These are phyloP conservation scores for Haematococcus lacustris DNA, from an alignment of 139 green algal species.

Conservation along the genomic window DNA sequence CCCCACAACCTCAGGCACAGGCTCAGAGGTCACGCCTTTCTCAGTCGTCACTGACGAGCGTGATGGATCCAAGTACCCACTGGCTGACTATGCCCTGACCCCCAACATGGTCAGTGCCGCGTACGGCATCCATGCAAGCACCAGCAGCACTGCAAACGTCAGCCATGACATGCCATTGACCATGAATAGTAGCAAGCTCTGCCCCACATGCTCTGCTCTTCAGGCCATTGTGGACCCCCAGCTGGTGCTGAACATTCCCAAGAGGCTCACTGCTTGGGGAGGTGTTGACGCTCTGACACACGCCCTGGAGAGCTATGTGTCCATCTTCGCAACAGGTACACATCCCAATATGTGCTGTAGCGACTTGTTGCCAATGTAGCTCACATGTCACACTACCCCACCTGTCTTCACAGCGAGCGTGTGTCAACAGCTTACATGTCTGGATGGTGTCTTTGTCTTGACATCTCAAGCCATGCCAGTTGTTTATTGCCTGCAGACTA, in stretches of 20 bases:
- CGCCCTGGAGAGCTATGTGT: slow-evolving; percentile 64
- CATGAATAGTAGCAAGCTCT: too few species aligned
- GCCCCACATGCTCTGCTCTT: too few species aligned
- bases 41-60: slow-evolving; percentile 58
- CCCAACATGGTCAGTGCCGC: too few species aligned
- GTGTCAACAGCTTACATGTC: too few species aligned
- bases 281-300: slow-evolving; percentile 61
- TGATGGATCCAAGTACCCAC: slow-evolving; percentile 24
- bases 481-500: slow-evolving; percentile 31
- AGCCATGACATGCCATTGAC: too few species aligned
- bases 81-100: slow-evolving; percentile 51
- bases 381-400: too few species aligned
- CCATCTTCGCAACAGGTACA: slow-evolving; percentile 44
- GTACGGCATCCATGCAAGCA: too few species aligned
- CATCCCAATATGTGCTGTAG: too few species aligned
- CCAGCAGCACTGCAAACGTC: too few species aligned
- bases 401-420: too few species aligned
- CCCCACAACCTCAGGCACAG: slow-evolving; percentile 60
- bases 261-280: slow-evolving; percentile 52
- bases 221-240: slow-evolving; percentile 38
- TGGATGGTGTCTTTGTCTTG: too few species aligned
- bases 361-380: too few species aligned
- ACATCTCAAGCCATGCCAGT: background rate
- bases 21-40: slow-evolving; percentile 63
- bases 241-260: slow-evolving; percentile 52